Evolutionary conservation across 1,284 basidiomycete species (phyloP).

Genomic region (Golubevia pallescens): DNA sequence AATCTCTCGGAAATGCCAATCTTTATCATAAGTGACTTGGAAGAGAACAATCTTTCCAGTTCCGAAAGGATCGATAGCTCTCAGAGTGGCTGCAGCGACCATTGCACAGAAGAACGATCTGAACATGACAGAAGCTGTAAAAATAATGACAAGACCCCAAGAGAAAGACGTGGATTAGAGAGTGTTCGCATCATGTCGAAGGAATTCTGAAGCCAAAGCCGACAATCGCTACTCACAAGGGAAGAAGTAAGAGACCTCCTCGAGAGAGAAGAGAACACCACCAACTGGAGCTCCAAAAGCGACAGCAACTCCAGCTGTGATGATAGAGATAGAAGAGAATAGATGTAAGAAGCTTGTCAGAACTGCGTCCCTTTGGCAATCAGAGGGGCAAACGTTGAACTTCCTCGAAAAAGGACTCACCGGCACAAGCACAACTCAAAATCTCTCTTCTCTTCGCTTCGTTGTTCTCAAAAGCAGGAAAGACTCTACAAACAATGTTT

Average conservation of each 20-base stretch:
- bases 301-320: no score
- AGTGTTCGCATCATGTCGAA: conserved; percentile 11
- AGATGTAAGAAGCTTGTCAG: no score
- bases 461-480: conserved; percentile 76
- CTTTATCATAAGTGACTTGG: conserved; percentile 84
- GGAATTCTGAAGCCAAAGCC: no score
- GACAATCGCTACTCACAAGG: conserved; percentile 10
- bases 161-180: not conserved
- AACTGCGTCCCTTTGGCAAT: no score
- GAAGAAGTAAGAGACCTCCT: conserved; percentile 66
- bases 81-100: conserved; percentile 78
- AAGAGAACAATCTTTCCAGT: conserved; percentile 69
- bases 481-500: conserved; percentile 88
- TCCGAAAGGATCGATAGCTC: conserved; percentile 87
- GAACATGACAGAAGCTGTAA: no score
- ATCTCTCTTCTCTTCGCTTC: conserved; percentile 90
- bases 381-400: no score
- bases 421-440: conserved; percentile 77
- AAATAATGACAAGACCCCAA: no score
- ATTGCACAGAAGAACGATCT: no score
- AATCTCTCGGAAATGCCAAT: conserved; percentile 62
- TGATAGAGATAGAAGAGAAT: no score
- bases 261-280: conserved; percentile 70
- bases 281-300: conserved; percentile 54
- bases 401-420: no score